Evolutionary conservation across 1,139 yeast genomes (phyloP).

Genomic region (Nakaseomyces bracarensis): DNA sequence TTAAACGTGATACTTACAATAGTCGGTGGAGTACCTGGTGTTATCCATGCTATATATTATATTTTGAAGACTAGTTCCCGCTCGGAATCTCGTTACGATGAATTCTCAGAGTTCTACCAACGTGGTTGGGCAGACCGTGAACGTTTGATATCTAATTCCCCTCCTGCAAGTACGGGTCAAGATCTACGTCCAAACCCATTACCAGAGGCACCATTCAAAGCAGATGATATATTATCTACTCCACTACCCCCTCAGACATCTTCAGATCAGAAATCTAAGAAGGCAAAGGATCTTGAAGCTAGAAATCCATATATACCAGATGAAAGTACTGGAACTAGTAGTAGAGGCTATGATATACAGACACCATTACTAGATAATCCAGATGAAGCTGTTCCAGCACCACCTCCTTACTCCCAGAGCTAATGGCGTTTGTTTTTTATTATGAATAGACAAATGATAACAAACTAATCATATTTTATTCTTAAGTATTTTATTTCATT

Average conservation of each 20-base stretch:
- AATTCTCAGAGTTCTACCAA: slow-evolving; percentile 22
- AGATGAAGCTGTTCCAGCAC: not conserved
- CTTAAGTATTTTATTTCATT: not conserved
- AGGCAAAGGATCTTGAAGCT: not conserved
- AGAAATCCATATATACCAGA: not conserved
- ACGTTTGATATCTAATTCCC: slow-evolving; percentile 9
- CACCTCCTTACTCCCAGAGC: slow-evolving; percentile 3
- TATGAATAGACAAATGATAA: not conserved
- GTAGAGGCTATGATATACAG: slow-evolving; percentile 3
- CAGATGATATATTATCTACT: not conserved
- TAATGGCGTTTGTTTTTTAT: not conserved
- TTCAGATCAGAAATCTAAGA: not conserved
- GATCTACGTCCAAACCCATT: slow-evolving; percentile 1
- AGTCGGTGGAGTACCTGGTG: slow-evolving; percentile 80
- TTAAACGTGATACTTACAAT: slow-evolving; percentile 70
- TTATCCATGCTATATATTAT: slow-evolving; percentile 54
- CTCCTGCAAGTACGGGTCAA: not conserved
- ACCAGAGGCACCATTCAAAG: slow-evolving; percentile 1
- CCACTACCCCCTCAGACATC: not conserved
- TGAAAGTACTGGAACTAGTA: not conserved
- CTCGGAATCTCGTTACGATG: slow-evolving; percentile 18
- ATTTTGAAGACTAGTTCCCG: slow-evolving; percentile 28
- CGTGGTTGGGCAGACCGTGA: slow-evolving; percentile 30
- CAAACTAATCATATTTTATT: not conserved
- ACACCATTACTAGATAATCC: slow-evolving; percentile 4